Evolutionary conservation across 2,329 filamentous ascomycete genomes (phyloP), one percentile per base, ranked within the genome.

Genomic region (Neophaeococcomyces mojaviensis): DNA sequence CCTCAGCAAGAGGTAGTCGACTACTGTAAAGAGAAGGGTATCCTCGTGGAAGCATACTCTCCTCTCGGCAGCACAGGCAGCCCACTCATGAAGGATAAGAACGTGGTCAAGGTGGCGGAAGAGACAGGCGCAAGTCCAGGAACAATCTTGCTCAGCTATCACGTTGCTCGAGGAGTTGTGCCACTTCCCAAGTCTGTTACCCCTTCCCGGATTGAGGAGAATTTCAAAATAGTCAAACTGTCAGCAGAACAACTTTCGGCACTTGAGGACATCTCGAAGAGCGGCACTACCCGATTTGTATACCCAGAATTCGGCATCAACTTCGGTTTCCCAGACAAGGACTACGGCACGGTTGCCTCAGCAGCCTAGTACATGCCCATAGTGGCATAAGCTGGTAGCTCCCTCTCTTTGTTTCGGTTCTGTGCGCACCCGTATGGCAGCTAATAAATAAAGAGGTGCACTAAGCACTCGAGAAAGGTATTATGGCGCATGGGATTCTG

Each of bases 41-140:
- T 77, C 51, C 72, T 76, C 57, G 55, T 77, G 47, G 74, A 70
- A 4, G 72, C 75, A 45, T 78, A 77, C 58, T 74, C 69, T 31
- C 72, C 74, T 0, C 71, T 77, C 13, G 75, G 74, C 10, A 77
- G 76, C 57, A 70, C 66, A 7, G 67, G 67, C 3, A 66, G 64
- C 44, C 67, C 67, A 26, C 50, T 70, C 24, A 64, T 70, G 56
- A 63, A 61, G 8, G 65, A 65, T 1, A 64, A 64, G 46, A 61
- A 65, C 4, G 63, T 70, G 22, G 61, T 67, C 15, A 62, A 64
- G 37, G 63, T 70, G 31, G 65, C 68, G 4, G 56, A 66, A 49
- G 63, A 64, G 55, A 65, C 61, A 44, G 61, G 61, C 2, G 65
- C 67, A 32, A 59, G 58, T 6, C 63, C 66, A 0, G 65, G 67